Evolutionary conservation across 371 early-diverging fungal species (phyloP).

Genomic region (Haplosporangium sp.): DNA sequence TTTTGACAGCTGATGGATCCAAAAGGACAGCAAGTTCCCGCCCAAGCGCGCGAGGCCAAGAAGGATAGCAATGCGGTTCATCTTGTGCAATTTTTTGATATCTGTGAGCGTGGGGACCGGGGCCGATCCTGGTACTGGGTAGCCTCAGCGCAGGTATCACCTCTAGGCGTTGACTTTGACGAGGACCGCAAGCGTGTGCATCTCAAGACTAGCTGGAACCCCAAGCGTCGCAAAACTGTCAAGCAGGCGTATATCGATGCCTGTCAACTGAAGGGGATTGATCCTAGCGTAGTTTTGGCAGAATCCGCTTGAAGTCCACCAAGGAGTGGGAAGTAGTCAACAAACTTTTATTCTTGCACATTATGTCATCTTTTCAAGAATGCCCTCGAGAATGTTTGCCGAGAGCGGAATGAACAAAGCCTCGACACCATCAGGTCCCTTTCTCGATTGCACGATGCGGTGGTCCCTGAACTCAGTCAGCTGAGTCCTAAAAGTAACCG

Average conservation of each 20-base stretch:
- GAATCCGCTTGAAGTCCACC: neutral
- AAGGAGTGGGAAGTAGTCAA: neutral
- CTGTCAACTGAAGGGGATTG: conserved; percentile 18
- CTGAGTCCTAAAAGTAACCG: conserved; percentile 84
- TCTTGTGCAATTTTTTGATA: conserved; percentile 38
- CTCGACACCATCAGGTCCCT: conserved; percentile 81
- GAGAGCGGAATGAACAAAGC: conserved; percentile 85
- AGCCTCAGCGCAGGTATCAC: conserved; percentile 7
- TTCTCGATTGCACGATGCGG: conserved; percentile 77
- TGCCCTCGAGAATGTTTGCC: conserved; percentile 64
- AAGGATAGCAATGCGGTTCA: conserved; percentile 11
- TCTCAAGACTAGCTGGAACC: conserved; percentile 27
- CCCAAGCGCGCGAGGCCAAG: conserved; percentile 19
- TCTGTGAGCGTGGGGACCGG: conserved; percentile 27
- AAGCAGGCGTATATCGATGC: conserved; percentile 37
- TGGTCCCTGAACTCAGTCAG: conserved; percentile 94
- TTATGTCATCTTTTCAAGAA: conserved; percentile 69
- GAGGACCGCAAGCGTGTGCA: conserved; percentile 30
- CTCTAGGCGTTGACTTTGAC: conserved; percentile 27
- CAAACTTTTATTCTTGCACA: neutral
- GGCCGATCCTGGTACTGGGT: conserved; percentile 45
- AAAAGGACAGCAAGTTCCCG: conserved; percentile 19
- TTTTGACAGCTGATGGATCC: conserved; percentile 33
- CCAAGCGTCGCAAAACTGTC: conserved; percentile 31
- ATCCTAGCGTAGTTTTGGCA: conserved; percentile 14